Evolutionary conservation across 208 protist species (phyloP).

Genomic region (Trypanosoma melophagium): DNA sequence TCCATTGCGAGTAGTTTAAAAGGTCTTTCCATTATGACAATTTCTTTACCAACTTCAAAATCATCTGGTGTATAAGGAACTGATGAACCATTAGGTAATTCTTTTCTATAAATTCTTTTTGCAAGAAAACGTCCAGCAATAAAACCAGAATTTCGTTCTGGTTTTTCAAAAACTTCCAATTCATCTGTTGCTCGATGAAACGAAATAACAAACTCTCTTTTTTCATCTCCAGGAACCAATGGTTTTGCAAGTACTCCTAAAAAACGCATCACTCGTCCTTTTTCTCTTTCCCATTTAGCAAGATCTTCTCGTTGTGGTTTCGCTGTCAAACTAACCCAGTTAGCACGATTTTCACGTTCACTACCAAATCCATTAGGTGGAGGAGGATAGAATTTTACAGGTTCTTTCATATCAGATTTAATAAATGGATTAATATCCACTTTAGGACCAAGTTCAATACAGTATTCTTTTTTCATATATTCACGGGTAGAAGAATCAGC

Average conservation of each 20-base stretch:
- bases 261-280: slow-evolving; percentile 89
- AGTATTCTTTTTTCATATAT: slow-evolving; percentile 61
- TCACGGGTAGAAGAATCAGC: slow-evolving; percentile 68
- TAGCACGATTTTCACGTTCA: slow-evolving; percentile 79
- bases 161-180: slow-evolving; percentile 84
- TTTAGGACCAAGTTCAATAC: slow-evolving; percentile 45
- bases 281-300: slow-evolving; percentile 58
- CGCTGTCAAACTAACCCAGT: slow-evolving; percentile 73
- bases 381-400: slow-evolving; percentile 79
- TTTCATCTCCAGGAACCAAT: slow-evolving; percentile 64
- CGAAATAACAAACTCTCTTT: slow-evolving; percentile 84
- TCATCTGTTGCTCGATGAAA: slow-evolving; percentile 90
- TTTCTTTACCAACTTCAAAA: slow-evolving; percentile 72
- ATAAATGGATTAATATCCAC: slow-evolving; percentile 70
- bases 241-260: slow-evolving; percentile 58
- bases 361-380: slow-evolving; percentile 89
- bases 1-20: slow-evolving; percentile 82
- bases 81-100: slow-evolving; percentile 63
- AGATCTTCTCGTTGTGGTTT: slow-evolving; percentile 71
- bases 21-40: slow-evolving; percentile 67
- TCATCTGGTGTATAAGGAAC: slow-evolving; percentile 59
- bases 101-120: slow-evolving; percentile 71
- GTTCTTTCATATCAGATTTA: slow-evolving; percentile 38
- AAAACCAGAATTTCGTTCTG: slow-evolving; percentile 84
- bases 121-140: slow-evolving; percentile 88